Percentiles rank a stretch among this genome's conserved stretches.
Evolutionary conservation across 2,329 filamentous ascomycete genomes (phyloP).

Genomic region (Myriosclerotinia scirpicola): DNA sequence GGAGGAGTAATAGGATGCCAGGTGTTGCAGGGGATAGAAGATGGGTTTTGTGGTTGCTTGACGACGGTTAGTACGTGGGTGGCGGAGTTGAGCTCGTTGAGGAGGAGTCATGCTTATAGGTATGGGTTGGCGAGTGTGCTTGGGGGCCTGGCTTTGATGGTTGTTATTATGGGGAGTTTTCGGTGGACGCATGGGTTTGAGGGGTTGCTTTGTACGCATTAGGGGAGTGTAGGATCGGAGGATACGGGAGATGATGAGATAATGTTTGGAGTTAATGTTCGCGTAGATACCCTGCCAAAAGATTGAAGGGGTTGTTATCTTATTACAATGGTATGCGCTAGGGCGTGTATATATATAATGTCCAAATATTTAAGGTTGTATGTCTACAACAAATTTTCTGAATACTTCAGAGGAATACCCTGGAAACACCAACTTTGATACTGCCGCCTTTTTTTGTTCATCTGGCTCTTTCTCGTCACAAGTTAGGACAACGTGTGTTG

Average conservation of each 20-base stretch:
- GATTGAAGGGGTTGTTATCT: background rate
- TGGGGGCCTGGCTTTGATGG: conserved; percentile 57
- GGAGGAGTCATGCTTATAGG: conserved; percentile 60
- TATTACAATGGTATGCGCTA: background rate
- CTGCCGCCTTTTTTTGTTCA: background rate
- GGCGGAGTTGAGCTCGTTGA: conserved; percentile 56
- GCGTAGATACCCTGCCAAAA: too few relatives aligned
- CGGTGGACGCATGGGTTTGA: conserved; percentile 64
- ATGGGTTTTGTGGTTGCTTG: conserved; percentile 66
- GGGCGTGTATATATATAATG: background rate
- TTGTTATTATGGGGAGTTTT: conserved; percentile 73
- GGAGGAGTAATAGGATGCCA: conserved; percentile 62
- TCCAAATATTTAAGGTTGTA: background rate
- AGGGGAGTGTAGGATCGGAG: conserved; percentile 4
- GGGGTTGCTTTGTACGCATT: conserved; percentile 36
- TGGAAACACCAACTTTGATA: background rate
- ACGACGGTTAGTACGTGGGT: conserved; percentile 70
- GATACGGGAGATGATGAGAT: background rate
- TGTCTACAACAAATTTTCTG: background rate
- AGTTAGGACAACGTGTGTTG: too few relatives aligned
- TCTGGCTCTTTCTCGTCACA: too few relatives aligned
- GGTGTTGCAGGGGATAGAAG: conserved; percentile 64
- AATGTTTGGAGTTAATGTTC: background rate
- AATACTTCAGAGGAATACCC: background rate
- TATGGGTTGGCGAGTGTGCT: conserved; percentile 65